These are phyloP conservation scores for Pythium myriotylum DNA, from an alignment of 352 stramenopile genomes.

Conservation along the genomic window DNA sequence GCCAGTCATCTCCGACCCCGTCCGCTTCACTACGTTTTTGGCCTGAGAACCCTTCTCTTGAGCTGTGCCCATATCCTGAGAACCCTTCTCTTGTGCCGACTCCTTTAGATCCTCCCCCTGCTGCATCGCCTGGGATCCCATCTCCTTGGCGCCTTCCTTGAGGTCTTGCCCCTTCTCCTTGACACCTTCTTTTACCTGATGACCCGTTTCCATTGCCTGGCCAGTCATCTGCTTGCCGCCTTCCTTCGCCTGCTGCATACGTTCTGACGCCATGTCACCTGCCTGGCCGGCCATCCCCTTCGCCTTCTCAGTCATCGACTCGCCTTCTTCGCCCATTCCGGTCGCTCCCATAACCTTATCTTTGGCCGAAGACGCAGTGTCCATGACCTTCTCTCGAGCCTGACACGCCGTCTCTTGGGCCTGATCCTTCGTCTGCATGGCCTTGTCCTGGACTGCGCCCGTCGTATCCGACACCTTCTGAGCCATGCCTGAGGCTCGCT, in stretches of 20 bases:
- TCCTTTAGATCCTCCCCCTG: slow-evolving; percentile 16
- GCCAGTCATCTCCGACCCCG: slow-evolving; percentile 19
- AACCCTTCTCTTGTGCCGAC: slow-evolving; percentile 21
- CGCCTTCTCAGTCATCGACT: slow-evolving; percentile 21
- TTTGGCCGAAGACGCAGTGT: slow-evolving; percentile 32
- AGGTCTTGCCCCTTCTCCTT: slow-evolving; percentile 23
- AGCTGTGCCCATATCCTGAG: slow-evolving; percentile 10
- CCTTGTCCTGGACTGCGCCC: slow-evolving; percentile 25
- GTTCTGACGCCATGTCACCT: slow-evolving; percentile 27
- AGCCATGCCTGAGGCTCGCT: slow-evolving; percentile 22
- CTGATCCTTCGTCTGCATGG: slow-evolving; percentile 23
- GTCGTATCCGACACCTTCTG: slow-evolving; percentile 27
- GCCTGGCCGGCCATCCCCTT: slow-evolving; percentile 30
- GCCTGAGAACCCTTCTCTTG: slow-evolving; percentile 10
- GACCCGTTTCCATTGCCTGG: slow-evolving; percentile 27
- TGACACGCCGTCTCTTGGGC: slow-evolving; percentile 17
- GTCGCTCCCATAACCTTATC: slow-evolving; percentile 23
- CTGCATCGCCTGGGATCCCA: slow-evolving; percentile 12
- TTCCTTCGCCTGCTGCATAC: slow-evolving; percentile 26
- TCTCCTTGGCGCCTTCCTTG: slow-evolving; percentile 21
- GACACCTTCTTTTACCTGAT: slow-evolving; percentile 25
- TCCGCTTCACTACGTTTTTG: neutral
- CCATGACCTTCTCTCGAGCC: slow-evolving; percentile 32
- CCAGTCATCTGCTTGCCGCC: slow-evolving; percentile 19
- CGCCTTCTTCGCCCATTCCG: slow-evolving; percentile 13